phyloP scores from a whole-genome alignment of 164 flowering plant species.

The Platanus orientalis region DNA sequence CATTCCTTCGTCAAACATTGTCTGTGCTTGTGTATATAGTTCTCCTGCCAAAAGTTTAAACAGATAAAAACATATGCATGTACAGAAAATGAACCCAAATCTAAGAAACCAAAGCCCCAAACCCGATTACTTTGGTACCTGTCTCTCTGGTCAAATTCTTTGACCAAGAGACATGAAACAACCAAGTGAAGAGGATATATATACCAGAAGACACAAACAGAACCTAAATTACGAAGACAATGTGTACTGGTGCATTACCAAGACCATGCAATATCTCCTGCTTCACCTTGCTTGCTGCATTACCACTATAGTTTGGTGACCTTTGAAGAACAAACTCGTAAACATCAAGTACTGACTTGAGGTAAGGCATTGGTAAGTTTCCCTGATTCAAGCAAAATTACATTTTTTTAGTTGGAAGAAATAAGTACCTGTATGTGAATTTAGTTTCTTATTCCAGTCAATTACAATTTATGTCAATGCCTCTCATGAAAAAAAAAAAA shows the following conservation, averaged over 20 bases:
- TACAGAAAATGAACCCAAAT: background rate
- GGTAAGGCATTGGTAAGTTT: constrained; percentile 71
- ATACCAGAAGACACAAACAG: background rate
- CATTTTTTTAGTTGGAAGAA: background rate
- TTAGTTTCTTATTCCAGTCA: too few species aligned
- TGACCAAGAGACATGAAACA: background rate
- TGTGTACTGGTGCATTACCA: constrained; percentile 43
- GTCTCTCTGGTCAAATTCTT: background rate
- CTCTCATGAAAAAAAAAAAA: too few species aligned
- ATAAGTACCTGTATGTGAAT: background rate
- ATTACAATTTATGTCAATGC: too few species aligned
- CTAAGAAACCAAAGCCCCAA: background rate
- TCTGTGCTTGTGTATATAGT: constrained; percentile 72
- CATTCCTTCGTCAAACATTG: constrained; percentile 71
- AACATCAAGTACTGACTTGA: constrained; percentile 72
- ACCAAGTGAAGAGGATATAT: background rate
- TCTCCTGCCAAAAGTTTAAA: constrained; percentile 56
- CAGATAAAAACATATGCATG: constrained; percentile 5
- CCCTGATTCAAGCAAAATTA: constrained; percentile 56
- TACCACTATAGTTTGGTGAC: constrained; percentile 34
- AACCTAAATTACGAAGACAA: background rate
- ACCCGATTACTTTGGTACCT: background rate
- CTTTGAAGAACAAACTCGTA: constrained; percentile 69
- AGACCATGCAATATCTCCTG: constrained; percentile 87
- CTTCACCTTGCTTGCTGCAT: constrained; percentile 66